Percentiles rank a stretch among this genome's conserved stretches.
phyloP scores from a whole-genome alignment of 176 grass and related monocot species.

The Carex cristatella region DNA sequence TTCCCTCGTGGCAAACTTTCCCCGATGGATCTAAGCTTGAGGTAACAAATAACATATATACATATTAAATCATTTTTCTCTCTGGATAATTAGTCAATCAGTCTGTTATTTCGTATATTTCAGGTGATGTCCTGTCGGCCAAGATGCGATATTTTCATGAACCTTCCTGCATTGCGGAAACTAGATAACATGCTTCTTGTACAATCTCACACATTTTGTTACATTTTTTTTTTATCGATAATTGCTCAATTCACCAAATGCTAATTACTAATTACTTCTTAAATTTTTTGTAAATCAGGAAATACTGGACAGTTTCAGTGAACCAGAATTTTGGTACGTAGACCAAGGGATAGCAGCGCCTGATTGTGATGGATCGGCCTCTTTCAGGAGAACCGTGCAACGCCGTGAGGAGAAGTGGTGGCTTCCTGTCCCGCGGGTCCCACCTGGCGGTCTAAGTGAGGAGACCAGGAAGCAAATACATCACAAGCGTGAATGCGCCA shows the following conservation, averaged over 20 bases:
- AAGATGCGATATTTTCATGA: constrained; percentile 71
- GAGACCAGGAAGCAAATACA: constrained; percentile 53
- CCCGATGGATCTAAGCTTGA: constrained; percentile 83
- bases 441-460: constrained; percentile 42
- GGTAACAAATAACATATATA: constrained; percentile 22
- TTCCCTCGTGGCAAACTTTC: constrained; percentile 88
- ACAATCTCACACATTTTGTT: constrained; percentile 22
- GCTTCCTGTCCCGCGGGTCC: constrained; percentile 75
- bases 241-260: neutral
- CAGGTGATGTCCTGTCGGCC: constrained; percentile 92
- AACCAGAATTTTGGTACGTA: constrained; percentile 93
- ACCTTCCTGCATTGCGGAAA: constrained; percentile 86
- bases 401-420: constrained; percentile 91
- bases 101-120: neutral
- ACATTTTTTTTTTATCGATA: neutral
- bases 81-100: neutral
- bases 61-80: neutral
- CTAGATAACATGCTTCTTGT: constrained; percentile 95
- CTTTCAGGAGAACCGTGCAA: constrained; percentile 38
- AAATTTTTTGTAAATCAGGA: constrained; percentile 35
- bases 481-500: constrained; percentile 68
- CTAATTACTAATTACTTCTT: neutral
- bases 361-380: constrained; percentile 53
- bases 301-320: constrained; percentile 72
- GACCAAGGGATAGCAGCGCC: constrained; percentile 84